Percentiles rank a stretch among this genome's conserved stretches.
Conservation (phyloP, 192 early-diverging fungal species). For the Entrophospora sp. region DNA sequence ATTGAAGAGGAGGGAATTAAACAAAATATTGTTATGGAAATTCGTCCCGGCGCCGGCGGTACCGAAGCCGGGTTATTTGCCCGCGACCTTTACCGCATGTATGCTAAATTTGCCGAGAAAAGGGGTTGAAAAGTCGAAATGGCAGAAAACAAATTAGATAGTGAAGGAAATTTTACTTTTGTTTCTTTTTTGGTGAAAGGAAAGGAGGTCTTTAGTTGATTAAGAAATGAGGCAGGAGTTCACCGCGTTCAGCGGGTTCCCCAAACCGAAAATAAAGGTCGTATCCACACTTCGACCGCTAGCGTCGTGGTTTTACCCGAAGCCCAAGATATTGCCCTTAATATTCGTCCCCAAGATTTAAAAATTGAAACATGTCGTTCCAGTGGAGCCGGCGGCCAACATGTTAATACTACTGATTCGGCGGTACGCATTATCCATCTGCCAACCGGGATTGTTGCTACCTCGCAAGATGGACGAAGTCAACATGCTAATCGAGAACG, state of each 20-base stretch:
- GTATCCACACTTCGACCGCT: constrained; percentile 69
- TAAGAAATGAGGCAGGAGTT: constrained; percentile 61
- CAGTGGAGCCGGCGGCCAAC: constrained; percentile 81
- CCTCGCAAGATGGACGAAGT: constrained; percentile 89
- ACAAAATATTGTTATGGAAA: constrained; percentile 2
- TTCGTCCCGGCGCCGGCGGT: constrained; percentile 4
- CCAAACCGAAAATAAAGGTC: constrained; percentile 65
- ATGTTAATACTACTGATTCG: constrained; percentile 93
- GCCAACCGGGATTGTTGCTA: constrained; percentile 78
- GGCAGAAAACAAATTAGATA: neutral
- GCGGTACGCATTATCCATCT: constrained; percentile 91
- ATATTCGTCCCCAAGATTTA: constrained; percentile 57
- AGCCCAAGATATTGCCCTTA: constrained; percentile 60
- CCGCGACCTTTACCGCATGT: neutral
- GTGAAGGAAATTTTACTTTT: neutral
- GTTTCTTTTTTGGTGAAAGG: constrained; percentile 10
- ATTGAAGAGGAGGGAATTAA: constrained; percentile 5
- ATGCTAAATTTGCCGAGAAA: constrained; percentile 4
- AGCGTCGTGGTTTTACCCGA: constrained; percentile 74
- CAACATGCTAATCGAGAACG: constrained; percentile 43
- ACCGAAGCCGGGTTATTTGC: constrained; percentile 7
- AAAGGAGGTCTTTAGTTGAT: constrained; percentile 4
- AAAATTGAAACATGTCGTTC: constrained; percentile 67
- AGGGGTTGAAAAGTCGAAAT: constrained; percentile 7
- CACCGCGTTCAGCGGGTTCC: constrained; percentile 80